These are phyloP conservation scores for Clavispora carvajalis DNA, from an alignment of 805 yeast genomes.

Conservation along the genomic window DNA sequence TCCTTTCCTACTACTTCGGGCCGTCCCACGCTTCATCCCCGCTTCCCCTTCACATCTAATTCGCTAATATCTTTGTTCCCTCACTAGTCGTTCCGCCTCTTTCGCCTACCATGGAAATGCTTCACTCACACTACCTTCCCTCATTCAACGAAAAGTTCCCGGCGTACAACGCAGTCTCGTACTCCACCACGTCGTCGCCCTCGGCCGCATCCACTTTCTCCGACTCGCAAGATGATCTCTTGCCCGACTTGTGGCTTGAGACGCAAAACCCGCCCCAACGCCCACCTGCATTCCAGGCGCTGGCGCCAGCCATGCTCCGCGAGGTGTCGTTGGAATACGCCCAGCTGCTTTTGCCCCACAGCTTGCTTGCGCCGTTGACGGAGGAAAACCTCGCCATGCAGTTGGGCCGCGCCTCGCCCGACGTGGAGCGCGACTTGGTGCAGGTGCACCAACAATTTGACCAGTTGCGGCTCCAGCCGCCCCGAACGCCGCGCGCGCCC, in stretches of 20 bases:
- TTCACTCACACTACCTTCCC: neutral
- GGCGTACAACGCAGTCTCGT: neutral
- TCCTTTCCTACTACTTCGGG: neutral
- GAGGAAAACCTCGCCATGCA: conserved; percentile 32
- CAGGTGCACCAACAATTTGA: conserved; percentile 11
- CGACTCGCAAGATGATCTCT: conserved; percentile 21
- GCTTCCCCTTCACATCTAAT: neutral
- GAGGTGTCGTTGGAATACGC: conserved; percentile 19
- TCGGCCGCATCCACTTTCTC: conserved; percentile 2
- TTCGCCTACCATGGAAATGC: conserved; percentile 1
- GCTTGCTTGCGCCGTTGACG: conserved; percentile 25
- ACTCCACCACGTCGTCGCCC: conserved; percentile 6
- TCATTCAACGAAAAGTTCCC: neutral
- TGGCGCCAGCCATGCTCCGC: conserved; percentile 20
- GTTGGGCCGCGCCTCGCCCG: conserved; percentile 3
- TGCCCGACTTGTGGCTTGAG: conserved; percentile 32
- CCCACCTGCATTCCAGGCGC: conserved; percentile 12
- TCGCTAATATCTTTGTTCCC: neutral
- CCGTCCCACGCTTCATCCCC: too few species aligned
- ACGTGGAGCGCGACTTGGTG: conserved; percentile 5
- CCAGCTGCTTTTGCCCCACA: conserved; percentile 20
- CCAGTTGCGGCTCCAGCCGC: conserved; percentile 6
- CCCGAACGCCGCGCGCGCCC: neutral
- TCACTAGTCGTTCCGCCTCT: neutral
- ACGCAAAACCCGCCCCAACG: conserved; percentile 6